Base-by-base conservation (phyloP, 441 rosid species). In the Populus hybrid region DNA sequence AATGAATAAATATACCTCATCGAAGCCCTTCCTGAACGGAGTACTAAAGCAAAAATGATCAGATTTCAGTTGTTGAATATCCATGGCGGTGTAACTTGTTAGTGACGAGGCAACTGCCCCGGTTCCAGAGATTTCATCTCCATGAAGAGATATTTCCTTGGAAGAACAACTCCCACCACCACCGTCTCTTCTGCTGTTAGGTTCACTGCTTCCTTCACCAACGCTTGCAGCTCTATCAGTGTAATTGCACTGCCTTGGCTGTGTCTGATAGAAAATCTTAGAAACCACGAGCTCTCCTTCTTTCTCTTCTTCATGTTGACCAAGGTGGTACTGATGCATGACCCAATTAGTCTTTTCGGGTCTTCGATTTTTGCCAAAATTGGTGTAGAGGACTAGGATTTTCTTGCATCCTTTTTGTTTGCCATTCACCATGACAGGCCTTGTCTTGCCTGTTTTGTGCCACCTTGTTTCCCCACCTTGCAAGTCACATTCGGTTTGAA, bases 301-400 rank as follows among this genome's bases (percentile, higher is more conserved):
- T 85, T 88, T 95, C 88, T 95, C 99, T 81, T 95, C 99, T 77
- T 95, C 99, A 63, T 90, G 88, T 83, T 89, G 92, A 6, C 99
- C 99, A 69, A 95, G 84, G 69, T 95, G 99, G 85, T 95, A 95
- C 77, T 95, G 99, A 82, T 95, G 99, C 99, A 95, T 95, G 21
- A 95, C 99, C 99, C 99, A 95, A 79, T 92, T 95, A 61, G 99
- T 95, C 87, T 95, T 95, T 79, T 95, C 99, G 59, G 99, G 99
- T 78, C 94, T 95, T n/a, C 99, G 75, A 70, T 95, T 94, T 82
- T 94, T 95, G 23, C 99, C 99, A 30, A 94, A 95, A 76, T 95
- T 95, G n/a, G 99, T 95, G 78, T 95, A 95, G 75, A 95, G 90
- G 28, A 95, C 99, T 35, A 95, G 76, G 66, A 95, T 95, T 78